Evolutionary conservation across 345 rosid genomes (phyloP).

Genomic region (Arabidopsis thaliana): DNA sequence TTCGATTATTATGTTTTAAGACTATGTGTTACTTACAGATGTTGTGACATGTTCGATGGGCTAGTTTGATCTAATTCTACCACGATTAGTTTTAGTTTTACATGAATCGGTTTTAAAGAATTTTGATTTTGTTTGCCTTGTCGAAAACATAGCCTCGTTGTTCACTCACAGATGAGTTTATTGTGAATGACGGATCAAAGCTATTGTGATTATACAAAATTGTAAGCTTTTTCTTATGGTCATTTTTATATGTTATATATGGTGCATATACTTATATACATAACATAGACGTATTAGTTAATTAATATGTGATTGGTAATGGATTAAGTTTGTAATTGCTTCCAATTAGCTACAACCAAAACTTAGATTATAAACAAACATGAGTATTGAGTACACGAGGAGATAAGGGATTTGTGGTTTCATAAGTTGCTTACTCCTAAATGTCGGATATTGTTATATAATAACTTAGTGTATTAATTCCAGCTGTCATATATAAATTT

Average conservation of each 20-base stretch:
- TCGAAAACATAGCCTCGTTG: neutral
- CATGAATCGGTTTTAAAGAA: neutral
- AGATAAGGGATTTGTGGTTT: slow-evolving; percentile 23
- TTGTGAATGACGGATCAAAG: neutral
- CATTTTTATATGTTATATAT: neutral
- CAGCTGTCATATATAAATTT: slow-evolving; percentile 1
- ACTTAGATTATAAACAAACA: slow-evolving; percentile 32
- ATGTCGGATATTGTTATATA: slow-evolving; percentile 20
- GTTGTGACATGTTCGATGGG: slow-evolving; percentile 30
- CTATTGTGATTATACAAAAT: too few species aligned
- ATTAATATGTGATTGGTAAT: neutral
- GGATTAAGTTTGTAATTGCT: slow-evolving; percentile 4
- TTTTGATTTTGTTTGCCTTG: neutral
- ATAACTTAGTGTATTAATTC: neutral
- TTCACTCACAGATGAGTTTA: neutral
- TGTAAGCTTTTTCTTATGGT: neutral
- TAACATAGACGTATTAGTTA: neutral
- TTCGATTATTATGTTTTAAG: neutral
- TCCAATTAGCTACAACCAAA: slow-evolving; percentile 30
- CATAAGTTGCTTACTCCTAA: slow-evolving; percentile 37
- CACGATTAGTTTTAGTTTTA: neutral
- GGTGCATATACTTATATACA: neutral
- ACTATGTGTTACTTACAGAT: neutral
- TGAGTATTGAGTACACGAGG: slow-evolving; percentile 14
- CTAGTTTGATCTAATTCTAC: neutral